Conservation (phyloP, 805 yeast species). For the Yamadazyma insecticola region DNA sequence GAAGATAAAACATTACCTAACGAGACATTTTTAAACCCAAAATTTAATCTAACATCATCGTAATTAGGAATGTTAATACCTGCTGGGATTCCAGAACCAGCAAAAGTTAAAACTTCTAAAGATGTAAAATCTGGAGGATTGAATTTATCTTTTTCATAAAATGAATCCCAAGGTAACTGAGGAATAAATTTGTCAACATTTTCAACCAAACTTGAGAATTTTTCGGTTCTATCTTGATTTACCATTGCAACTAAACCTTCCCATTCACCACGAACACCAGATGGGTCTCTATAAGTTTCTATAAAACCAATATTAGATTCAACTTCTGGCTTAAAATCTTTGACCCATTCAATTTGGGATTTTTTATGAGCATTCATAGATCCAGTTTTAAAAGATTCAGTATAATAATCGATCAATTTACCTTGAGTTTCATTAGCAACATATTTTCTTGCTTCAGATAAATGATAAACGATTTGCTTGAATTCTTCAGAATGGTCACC, state of each 20-base stretch:
- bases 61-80: constrained; percentile 92
- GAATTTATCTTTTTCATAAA: constrained; percentile 78
- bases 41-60: constrained; percentile 77
- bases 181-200: constrained; percentile 62
- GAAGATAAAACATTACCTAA: constrained; percentile 82
- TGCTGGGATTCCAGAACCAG: constrained; percentile 88
- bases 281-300: constrained; percentile 89
- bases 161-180: constrained; percentile 71
- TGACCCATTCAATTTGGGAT: constrained; percentile 84
- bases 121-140: constrained; percentile 93
- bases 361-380: constrained; percentile 81
- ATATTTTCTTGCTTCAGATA: constrained; percentile 52
- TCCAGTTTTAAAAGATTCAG: constrained; percentile 71
- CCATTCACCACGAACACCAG: constrained; percentile 92
- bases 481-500: constrained; percentile 79
- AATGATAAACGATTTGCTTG: constrained; percentile 48
- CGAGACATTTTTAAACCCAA: constrained; percentile 88
- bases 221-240: constrained; percentile 79
- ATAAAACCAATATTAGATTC: constrained; percentile 83
- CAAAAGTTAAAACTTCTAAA: constrained; percentile 82
- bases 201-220: constrained; percentile 65
- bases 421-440: constrained; percentile 73
- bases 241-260: constrained; percentile 90
- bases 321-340: constrained; percentile 70
- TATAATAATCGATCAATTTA: constrained; percentile 62